A percentile compares a stretch with the other conserved stretches of the same genome.
These are phyloP conservation scores for Fusarium agapanthi DNA, from an alignment of 2,329 filamentous ascomycete species.

Conservation along the genomic window DNA sequence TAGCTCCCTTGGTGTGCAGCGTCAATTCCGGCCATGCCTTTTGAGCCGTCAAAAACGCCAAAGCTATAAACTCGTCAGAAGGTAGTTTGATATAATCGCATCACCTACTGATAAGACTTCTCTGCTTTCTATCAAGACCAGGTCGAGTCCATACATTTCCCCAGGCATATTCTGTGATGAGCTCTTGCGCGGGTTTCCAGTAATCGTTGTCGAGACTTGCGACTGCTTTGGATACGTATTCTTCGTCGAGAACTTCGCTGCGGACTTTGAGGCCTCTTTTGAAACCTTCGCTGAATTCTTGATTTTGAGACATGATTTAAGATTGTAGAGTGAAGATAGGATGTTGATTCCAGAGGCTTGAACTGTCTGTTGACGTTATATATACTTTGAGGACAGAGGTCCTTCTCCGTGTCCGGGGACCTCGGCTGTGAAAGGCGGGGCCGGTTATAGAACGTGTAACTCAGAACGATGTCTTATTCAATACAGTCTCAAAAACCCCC, in stretches of 20 bases:
- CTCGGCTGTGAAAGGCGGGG: not conserved
- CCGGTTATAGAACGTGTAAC: not conserved
- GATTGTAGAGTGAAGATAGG: too few species aligned
- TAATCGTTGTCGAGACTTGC: conserved; percentile 24
- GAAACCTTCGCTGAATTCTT: conserved; percentile 12
- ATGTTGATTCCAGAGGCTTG: too few species aligned
- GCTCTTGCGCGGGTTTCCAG: conserved; percentile 28
- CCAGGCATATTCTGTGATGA: conserved; percentile 30
- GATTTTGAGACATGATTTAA: not conserved
- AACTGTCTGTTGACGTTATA: not conserved
- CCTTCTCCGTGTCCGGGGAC: not conserved
- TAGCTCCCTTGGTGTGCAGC: conserved; percentile 25
- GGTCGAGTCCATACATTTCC: conserved; percentile 25
- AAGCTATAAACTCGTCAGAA: not conserved
- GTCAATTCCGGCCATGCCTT: conserved; percentile 26
- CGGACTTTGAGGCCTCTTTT: conserved; percentile 14
- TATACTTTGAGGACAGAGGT: not conserved
- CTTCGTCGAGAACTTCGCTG: conserved; percentile 25
- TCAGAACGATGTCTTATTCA: not conserved
- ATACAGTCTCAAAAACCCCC: not conserved
- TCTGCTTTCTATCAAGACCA: conserved; percentile 29
- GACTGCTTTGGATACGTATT: conserved; percentile 32
- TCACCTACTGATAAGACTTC: conserved; percentile 28
- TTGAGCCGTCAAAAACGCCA: conserved; percentile 30
- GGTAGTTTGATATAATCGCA: not conserved